Evolutionary conservation across 805 yeast genomes (phyloP).

Genomic region (Hanseniaspora nectarophila): DNA sequence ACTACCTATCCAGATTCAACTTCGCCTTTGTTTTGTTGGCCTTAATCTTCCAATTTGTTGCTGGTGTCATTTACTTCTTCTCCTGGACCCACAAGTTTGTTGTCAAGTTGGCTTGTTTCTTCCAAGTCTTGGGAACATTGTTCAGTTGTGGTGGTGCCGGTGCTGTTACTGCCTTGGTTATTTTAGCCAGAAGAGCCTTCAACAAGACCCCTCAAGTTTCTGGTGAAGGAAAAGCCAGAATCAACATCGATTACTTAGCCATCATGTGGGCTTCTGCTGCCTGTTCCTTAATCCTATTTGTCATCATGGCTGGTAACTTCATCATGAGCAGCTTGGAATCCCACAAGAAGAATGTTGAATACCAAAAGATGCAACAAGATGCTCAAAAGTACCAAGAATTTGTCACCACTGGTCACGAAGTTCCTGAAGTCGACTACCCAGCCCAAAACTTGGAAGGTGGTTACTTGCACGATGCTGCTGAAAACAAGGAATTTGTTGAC

Average conservation of each 20-base stretch:
- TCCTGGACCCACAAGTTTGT: slow-evolving; percentile 46
- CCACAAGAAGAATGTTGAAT: slow-evolving; percentile 18
- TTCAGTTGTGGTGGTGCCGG: slow-evolving; percentile 53
- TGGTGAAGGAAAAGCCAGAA: slow-evolving; percentile 27
- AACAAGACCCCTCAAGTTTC: slow-evolving; percentile 26
- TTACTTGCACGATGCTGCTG: background rate
- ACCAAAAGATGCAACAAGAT: slow-evolving; percentile 19
- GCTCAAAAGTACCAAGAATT: slow-evolving; percentile 18
- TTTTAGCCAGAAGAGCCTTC: slow-evolving; percentile 66
- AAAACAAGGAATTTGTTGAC: background rate
- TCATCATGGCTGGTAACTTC: slow-evolving; percentile 19
- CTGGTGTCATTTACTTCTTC: slow-evolving; percentile 44
- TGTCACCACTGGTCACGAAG: background rate
- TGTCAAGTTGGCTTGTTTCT: slow-evolving; percentile 42
- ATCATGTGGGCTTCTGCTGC: slow-evolving; percentile 56
- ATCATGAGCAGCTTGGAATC: slow-evolving; percentile 20
- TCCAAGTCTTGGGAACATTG: slow-evolving; percentile 41
- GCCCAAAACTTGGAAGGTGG: background rate
- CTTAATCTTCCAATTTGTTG: slow-evolving; percentile 49
- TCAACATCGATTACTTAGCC: slow-evolving; percentile 52
- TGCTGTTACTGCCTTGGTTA: slow-evolving; percentile 63
- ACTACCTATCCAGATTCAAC: slow-evolving; percentile 53
- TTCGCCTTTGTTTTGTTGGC: slow-evolving; percentile 53
- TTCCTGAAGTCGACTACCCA: background rate
- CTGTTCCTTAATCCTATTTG: slow-evolving; percentile 26